Evolutionary conservation across 208 protist genomes (phyloP).

Genomic region (Acanthamoeba royreba): DNA sequence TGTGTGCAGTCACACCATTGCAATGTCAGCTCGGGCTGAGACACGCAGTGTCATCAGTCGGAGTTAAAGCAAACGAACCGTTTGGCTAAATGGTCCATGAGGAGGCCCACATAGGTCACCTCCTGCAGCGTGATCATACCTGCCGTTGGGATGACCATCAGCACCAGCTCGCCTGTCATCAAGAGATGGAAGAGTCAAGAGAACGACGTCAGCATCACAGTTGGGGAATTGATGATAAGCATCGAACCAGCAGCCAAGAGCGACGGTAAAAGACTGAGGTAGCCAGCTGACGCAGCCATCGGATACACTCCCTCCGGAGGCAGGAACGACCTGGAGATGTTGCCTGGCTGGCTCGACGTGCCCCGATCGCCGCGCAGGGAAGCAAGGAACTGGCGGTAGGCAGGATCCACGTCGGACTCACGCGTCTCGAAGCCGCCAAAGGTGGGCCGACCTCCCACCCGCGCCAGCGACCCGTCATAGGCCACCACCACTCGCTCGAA

Average conservation of each 20-base stretch:
- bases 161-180: background rate
- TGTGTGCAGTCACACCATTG: background rate
- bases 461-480: background rate
- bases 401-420: background rate
- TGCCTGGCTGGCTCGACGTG: background rate
- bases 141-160: background rate
- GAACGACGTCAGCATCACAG: background rate
- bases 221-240: background rate
- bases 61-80: background rate
- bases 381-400: background rate
- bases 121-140: background rate
- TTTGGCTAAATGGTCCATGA: background rate
- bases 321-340: background rate
- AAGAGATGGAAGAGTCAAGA: background rate
- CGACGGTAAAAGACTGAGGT: background rate
- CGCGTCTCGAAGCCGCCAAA: background rate
- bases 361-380: background rate
- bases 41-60: background rate
- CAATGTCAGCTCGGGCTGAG: background rate
- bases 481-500: background rate
- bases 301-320: background rate
- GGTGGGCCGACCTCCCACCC: background rate
- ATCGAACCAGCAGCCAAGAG: background rate
- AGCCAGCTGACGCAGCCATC: background rate
- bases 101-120: background rate